These are phyloP conservation scores for Podaxis pistillaris DNA, from an alignment of 768 basidiomycete genomes.

Conservation along the genomic window DNA sequence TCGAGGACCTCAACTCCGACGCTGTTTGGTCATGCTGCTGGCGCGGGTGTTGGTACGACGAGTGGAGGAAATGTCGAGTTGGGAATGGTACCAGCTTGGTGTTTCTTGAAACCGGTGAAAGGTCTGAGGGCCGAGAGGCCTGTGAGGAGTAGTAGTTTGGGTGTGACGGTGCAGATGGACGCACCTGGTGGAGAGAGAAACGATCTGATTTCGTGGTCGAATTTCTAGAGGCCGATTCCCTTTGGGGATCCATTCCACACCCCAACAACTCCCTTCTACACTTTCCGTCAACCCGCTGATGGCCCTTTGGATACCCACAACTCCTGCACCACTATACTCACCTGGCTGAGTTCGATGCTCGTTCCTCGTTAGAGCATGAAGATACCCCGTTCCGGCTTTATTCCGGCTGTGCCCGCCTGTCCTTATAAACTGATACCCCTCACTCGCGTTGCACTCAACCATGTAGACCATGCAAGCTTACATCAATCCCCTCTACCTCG, in stretches of 20 bases:
- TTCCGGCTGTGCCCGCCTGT: not conserved
- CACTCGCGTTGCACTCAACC: not conserved
- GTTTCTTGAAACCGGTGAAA: constrained; percentile 62
- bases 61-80: constrained; percentile 47
- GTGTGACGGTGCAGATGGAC: constrained; percentile 57
- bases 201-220: constrained; percentile 69
- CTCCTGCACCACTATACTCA: not conserved
- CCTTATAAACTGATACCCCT: not conserved
- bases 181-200: constrained; percentile 39
- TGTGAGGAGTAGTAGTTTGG: constrained; percentile 60
- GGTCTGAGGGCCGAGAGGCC: constrained; percentile 63
- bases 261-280: not conserved
- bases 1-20: constrained; percentile 17
- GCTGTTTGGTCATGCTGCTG: constrained; percentile 8
- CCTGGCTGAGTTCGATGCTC: not conserved
- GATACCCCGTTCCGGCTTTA: not conserved
- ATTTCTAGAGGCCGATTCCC: constrained; percentile 38
- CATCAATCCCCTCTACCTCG: not conserved
- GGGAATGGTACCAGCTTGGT: constrained; percentile 77
- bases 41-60: not conserved
- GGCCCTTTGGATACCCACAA: not conserved
- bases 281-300: not conserved
- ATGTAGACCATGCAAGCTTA: not conserved
- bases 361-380: not conserved
- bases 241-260: no score